Evolutionary conservation across 1,284 basidiomycete species (phyloP).

Genomic region (Wallemia ichthyophaga): DNA sequence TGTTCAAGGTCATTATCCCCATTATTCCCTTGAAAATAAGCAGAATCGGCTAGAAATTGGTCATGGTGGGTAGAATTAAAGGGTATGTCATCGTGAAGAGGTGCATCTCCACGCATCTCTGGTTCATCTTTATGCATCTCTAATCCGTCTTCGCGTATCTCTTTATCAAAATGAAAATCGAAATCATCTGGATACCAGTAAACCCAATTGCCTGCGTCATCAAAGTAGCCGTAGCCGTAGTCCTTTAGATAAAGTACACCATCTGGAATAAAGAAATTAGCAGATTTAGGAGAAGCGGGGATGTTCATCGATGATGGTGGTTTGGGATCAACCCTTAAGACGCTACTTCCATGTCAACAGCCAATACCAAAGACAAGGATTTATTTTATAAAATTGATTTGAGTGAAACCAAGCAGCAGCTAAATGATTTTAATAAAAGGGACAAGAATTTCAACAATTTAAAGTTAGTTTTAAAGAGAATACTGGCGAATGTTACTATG

Average conservation of each 20-base stretch:
- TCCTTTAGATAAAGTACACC: background rate
- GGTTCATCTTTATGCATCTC: too few relatives aligned
- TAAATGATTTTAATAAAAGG: constrained; percentile 61
- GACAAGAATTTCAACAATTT: constrained; percentile 79
- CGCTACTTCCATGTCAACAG: too few relatives aligned
- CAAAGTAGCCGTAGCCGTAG: background rate
- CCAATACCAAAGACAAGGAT: background rate
- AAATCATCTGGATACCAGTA: background rate
- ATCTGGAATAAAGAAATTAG: background rate
- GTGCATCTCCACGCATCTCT: too few relatives aligned
- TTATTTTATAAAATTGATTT: background rate
- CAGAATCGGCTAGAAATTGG: too few relatives aligned
- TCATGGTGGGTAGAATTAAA: too few relatives aligned
- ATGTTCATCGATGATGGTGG: too few relatives aligned
- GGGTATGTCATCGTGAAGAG: too few relatives aligned
- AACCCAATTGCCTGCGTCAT: background rate
- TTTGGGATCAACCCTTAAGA: too few relatives aligned
- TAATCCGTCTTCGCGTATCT: too few relatives aligned
- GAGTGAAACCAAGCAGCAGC: constrained; percentile 21
- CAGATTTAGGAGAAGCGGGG: background rate
- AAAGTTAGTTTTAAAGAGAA: constrained; percentile 76
- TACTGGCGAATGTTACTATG: constrained; percentile 85
- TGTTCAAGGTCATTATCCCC: too few relatives aligned
- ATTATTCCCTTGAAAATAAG: too few relatives aligned
- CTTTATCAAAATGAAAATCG: background rate